phyloP scores from a whole-genome alignment of 1,139 yeast species.

The Yamadazyma pseudoaaseri region DNA sequence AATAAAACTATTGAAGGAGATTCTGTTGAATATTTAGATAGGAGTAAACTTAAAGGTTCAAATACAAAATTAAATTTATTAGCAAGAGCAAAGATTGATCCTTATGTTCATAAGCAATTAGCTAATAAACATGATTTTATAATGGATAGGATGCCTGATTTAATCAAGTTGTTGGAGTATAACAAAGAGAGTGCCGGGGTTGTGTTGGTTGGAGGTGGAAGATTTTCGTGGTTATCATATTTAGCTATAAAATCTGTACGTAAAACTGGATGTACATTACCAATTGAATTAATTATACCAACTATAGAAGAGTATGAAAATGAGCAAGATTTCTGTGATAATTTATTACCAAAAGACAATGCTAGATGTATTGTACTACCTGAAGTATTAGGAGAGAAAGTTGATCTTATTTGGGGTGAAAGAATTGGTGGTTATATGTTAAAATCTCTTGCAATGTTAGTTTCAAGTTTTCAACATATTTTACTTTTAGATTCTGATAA shows the following conservation, averaged over 20 bases:
- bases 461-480: conserved; percentile 42
- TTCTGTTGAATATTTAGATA: conserved; percentile 2
- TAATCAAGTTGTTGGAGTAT: conserved; percentile 18
- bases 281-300: conserved; percentile 36
- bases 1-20: neutral
- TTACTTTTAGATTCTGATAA: conserved; percentile 45
- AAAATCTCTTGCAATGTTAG: conserved; percentile 25
- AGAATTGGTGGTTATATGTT: conserved; percentile 32
- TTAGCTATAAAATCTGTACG: conserved; percentile 28
- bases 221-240: conserved; percentile 36
- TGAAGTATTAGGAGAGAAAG: conserved; percentile 29
- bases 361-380: conserved; percentile 31
- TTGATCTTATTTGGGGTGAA: conserved; percentile 24
- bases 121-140: conserved; percentile 2
- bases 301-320: conserved; percentile 23
- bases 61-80: neutral
- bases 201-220: conserved; percentile 36
- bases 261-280: conserved; percentile 30
- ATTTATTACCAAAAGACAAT: conserved; percentile 19
- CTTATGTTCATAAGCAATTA: neutral
- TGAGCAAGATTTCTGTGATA: conserved; percentile 24
- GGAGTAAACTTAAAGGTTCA: neutral
- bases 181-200: conserved; percentile 25
- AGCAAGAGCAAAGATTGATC: neutral
- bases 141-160: neutral